phyloP scores from a whole-genome alignment of 495 filamentous ascomycete species.

The Chaetomium fimeti region DNA sequence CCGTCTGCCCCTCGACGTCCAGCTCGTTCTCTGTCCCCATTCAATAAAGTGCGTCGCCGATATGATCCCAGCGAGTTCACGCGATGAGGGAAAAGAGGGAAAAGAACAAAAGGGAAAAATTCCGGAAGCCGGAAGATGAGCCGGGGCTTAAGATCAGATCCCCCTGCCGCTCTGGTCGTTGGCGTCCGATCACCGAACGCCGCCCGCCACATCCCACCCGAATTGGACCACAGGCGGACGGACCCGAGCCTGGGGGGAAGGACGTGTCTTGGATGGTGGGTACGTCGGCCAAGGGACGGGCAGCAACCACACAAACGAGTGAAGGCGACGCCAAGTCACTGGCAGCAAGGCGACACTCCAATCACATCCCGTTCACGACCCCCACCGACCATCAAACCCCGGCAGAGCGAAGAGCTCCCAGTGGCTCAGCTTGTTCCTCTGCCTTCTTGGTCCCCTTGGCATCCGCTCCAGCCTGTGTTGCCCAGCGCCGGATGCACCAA shows the following conservation, averaged over 20 bases:
- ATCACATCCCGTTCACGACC: neutral
- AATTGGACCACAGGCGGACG: neutral
- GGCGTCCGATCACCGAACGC: constrained; percentile 15
- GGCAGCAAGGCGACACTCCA: neutral
- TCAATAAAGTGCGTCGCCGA: constrained; percentile 37
- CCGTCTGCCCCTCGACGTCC: constrained; percentile 51
- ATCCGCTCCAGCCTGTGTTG: neutral
- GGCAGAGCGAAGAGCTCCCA: constrained; percentile 7
- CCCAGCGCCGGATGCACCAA: constrained; percentile 5
- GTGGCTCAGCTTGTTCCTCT: constrained; percentile 11
- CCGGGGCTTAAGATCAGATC: constrained; percentile 13
- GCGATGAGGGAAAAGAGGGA: constrained; percentile 5
- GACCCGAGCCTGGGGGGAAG: neutral
- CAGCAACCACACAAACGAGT: constrained; percentile 4
- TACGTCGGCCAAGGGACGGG: constrained; percentile 17
- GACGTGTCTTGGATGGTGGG: neutral
- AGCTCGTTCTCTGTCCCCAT: constrained; percentile 50
- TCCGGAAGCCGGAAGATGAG: constrained; percentile 15
- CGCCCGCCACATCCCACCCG: constrained; percentile 14
- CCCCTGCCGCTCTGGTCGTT: neutral
- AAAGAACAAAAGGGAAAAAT: constrained; percentile 13
- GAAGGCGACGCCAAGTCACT: constrained; percentile 2
- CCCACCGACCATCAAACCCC: constrained; percentile 10
- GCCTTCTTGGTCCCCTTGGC: neutral
- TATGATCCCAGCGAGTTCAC: constrained; percentile 21